Percentiles rank a stretch among this genome's conserved stretches.
Evolutionary conservation across 108 stramenopile genomes (phyloP).

Genomic region (Asterionellopsis glacialis): DNA sequence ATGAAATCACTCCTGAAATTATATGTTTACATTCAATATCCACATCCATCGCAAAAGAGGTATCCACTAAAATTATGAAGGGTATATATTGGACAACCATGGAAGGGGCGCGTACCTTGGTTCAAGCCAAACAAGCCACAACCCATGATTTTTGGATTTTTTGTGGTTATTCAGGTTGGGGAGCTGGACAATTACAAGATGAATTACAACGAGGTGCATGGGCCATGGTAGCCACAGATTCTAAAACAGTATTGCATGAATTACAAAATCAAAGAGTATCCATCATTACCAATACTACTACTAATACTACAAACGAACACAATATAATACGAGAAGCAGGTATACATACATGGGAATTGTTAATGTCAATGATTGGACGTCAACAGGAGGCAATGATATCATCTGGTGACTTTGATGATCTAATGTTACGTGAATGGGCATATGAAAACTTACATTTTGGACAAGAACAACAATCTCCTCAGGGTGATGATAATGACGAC

Average conservation of each 20-base stretch:
- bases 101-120: conserved; percentile 22
- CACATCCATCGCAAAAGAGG: conserved; percentile 14
- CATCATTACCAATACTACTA: conserved; percentile 34
- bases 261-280: conserved; percentile 33
- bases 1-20: neutral
- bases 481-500: conserved; percentile 1
- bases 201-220: conserved; percentile 70
- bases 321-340: conserved; percentile 49
- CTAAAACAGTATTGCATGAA: conserved; percentile 52
- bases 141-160: conserved; percentile 18
- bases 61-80: conserved; percentile 34
- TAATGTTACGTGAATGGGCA: conserved; percentile 77
- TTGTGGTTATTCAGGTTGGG: conserved; percentile 50
- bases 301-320: too few species aligned
- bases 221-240: conserved; percentile 81
- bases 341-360: conserved; percentile 50
- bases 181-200: conserved; percentile 45
- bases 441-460: conserved; percentile 43
- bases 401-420: conserved; percentile 57
- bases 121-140: too few species aligned
- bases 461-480: conserved; percentile 9
- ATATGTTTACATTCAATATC: conserved; percentile 41
- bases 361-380: conserved; percentile 57
- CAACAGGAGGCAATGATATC: conserved; percentile 30
- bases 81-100: conserved; percentile 38